These are phyloP conservation scores for Dryadomyces sulphureus DNA, from an alignment of 2,329 filamentous ascomycete genomes.

Conservation along the genomic window DNA sequence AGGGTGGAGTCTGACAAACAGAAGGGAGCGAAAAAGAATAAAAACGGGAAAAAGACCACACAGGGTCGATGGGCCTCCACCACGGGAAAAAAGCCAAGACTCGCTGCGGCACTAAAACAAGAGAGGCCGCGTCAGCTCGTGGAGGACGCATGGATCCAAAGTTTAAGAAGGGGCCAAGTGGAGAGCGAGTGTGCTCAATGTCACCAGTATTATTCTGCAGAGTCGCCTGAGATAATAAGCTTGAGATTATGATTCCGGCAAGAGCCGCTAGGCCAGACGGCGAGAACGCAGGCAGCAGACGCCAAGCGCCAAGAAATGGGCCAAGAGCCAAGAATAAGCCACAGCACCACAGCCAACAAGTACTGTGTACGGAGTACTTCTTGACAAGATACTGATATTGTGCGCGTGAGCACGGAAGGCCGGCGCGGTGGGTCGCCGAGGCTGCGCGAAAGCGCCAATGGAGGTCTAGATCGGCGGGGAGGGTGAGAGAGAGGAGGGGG, in stretches of 20 bases:
- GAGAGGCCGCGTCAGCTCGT: slow-evolving; percentile 12
- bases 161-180: slow-evolving; percentile 4
- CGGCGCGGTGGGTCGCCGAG: neutral
- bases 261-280: too few species aligned
- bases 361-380: too few species aligned
- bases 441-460: neutral
- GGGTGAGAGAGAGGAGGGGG: neutral
- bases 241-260: neutral
- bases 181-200: neutral
- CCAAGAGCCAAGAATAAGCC: too few species aligned
- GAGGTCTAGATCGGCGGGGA: neutral
- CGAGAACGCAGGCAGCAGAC: too few species aligned
- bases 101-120: slow-evolving; percentile 4
- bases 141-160: slow-evolving; percentile 5
- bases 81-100: slow-evolving; percentile 4
- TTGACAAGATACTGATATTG: too few species aligned
- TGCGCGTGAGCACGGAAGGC: neutral
- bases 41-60: too few species aligned
- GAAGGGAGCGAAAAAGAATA: too few species aligned
- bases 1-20: too few species aligned
- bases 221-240: neutral
- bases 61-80: neutral
- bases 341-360: too few species aligned
- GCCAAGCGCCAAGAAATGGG: too few species aligned
- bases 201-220: too few species aligned